phyloP scores from a whole-genome alignment of 176 grass and related monocot genomes.

The Avena atlantica region DNA sequence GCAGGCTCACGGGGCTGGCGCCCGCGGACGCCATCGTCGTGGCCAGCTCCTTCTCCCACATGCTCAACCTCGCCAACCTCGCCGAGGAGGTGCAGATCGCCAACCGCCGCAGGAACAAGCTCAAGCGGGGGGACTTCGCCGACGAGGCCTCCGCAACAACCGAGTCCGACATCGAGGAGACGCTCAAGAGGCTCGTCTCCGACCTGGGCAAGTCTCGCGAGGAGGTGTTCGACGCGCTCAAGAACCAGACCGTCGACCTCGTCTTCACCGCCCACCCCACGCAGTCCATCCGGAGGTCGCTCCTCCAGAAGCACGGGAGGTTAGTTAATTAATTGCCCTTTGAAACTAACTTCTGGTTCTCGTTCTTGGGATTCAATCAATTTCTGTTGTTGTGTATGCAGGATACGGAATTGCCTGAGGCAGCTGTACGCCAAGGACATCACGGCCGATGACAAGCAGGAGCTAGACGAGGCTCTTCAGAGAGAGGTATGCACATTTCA shows the following conservation, averaged over 20 bases:
- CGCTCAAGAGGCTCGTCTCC: constrained; percentile 61
- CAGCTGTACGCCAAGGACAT: constrained; percentile 71
- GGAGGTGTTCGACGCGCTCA: constrained; percentile 89
- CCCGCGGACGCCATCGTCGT: constrained; percentile 71
- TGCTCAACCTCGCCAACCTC: constrained; percentile 92
- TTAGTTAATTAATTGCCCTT: too few relatives aligned
- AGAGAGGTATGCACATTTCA: too few relatives aligned
- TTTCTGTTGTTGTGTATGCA: not conserved
- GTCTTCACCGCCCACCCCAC: constrained; percentile 94
- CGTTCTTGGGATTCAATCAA: too few relatives aligned
- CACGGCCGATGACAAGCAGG: constrained; percentile 60
- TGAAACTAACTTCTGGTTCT: too few relatives aligned
- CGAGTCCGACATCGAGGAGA: constrained; percentile 92
- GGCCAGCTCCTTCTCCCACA: constrained; percentile 81
- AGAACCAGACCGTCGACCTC: constrained; percentile 83
- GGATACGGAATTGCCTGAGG: constrained; percentile 66
- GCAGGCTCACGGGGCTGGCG: constrained; percentile 55
- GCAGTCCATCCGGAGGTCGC: constrained; percentile 76
- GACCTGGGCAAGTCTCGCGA: constrained; percentile 55
- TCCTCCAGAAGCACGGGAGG: constrained; percentile 74
- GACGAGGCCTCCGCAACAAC: constrained; percentile 77
- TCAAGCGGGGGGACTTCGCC: constrained; percentile 58
- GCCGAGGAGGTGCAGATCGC: constrained; percentile 92
- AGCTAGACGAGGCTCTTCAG: constrained; percentile 63
- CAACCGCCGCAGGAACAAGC: constrained; percentile 67